These are phyloP conservation scores for Puccinia polysora DNA, from an alignment of 1,284 basidiomycete genomes.

Conservation along the genomic window DNA sequence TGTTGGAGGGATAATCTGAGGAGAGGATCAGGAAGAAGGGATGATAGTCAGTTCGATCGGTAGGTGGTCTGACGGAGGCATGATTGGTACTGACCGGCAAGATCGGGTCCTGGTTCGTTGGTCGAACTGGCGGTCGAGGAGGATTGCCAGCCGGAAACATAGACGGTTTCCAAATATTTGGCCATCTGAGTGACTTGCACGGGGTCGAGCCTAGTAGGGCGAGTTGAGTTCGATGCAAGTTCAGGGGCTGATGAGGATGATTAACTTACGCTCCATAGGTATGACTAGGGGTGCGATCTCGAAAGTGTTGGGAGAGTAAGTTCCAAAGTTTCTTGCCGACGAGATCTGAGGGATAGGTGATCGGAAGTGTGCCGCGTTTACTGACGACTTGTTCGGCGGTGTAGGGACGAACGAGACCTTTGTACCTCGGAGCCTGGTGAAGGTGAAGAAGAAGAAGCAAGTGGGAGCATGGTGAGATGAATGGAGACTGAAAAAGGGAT, in stretches of 20 bases:
- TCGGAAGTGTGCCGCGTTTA: conserved; percentile 78
- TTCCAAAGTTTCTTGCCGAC: conserved; percentile 82
- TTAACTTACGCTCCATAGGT: conserved; percentile 76
- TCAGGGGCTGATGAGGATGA: too few species aligned
- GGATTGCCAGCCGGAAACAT: conserved; percentile 93
- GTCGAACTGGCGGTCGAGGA: conserved; percentile 80
- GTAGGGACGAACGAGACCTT: conserved; percentile 70
- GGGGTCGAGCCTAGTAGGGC: conserved; percentile 61
- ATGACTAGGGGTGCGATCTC: conserved; percentile 64
- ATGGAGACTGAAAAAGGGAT: background rate
- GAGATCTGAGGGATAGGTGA: conserved; percentile 78
- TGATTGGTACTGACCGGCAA: conserved; percentile 78
- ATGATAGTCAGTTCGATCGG: too few species aligned
- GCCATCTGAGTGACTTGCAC: conserved; percentile 98
- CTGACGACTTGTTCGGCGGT: conserved; percentile 70
- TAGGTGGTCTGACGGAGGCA: too few species aligned
- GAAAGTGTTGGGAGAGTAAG: conserved; percentile 58
- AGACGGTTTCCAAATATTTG: conserved; percentile 84
- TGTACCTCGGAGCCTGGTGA: conserved; percentile 62
- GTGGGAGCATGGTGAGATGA: too few species aligned
- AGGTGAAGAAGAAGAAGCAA: background rate
- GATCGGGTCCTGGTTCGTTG: conserved; percentile 95
- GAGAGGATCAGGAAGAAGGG: too few species aligned
- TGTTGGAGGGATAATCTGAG: conserved; percentile 82
- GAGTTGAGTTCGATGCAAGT: background rate